Base-by-base conservation (phyloP, 257 asterid genomes). In the Linaria vulgaris region DNA sequence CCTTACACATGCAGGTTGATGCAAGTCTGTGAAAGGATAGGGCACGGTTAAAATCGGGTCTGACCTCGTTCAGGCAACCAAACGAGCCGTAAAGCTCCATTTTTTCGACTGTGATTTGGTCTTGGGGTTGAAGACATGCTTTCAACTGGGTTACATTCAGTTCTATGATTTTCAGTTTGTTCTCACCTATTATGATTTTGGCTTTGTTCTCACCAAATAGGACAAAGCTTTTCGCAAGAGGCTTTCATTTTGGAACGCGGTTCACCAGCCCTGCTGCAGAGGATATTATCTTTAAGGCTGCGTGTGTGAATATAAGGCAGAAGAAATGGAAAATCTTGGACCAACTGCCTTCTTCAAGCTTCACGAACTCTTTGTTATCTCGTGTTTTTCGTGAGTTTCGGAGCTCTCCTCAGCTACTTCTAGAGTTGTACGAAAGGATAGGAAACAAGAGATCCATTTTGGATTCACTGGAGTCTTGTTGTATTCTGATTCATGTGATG, bases 311-410 rank as follows among this genome's bases (percentile, higher is more conserved):
- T 64, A 48, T 85, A 48, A 78, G 81, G 78, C 91, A 81, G 73
- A 85, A 78, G 56, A 91, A 76, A 84, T 91, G 96, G 97, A 84
- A 75, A 17, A 74, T 80, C 56, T 60, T 91, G 81, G 82, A 78
- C 71, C 83, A 81, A 30, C 16, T 80, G 17, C 68, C 79, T 23
- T 70, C 79, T 23, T 63, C 92, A 15, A 67, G 62, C 48, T 75
- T 82, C 47, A 67, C 91, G 64, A 66, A 22, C 24, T 55, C 86
- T 9, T 55, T 82, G 68, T 56, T 80, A 48, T 68, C 61, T 55
- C 88, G 88, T 31, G 84, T 88, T 61, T 76, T 82, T 66, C 74
- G 49, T 57, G 89, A 85, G 87, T 76, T 90, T 27, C 78, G 61
- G 47, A 69, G 71, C 72, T 80, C 87, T 9, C 94, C 88, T 5